phyloP scores from a whole-genome alignment of 768 basidiomycete species.

The Tylopilus balloui region DNA sequence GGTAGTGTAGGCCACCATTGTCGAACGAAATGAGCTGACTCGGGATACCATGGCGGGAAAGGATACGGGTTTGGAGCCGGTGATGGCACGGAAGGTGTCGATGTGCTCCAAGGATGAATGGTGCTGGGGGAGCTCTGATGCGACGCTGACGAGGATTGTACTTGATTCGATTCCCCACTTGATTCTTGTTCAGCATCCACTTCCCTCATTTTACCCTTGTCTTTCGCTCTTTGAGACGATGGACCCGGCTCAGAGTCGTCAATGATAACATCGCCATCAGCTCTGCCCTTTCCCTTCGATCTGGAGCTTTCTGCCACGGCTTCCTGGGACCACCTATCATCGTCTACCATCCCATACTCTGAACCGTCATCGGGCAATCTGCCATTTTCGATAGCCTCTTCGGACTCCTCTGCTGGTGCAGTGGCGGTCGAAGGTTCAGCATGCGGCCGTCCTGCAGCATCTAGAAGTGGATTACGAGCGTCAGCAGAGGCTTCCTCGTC shows the following conservation, averaged over 20 bases:
- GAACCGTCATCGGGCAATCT: constrained; percentile 1
- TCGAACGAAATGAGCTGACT: constrained; percentile 71
- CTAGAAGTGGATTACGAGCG: neutral
- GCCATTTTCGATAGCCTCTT: neutral
- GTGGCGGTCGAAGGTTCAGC: neutral
- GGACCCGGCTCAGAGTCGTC: constrained; percentile 11
- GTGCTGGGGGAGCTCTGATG: constrained; percentile 8
- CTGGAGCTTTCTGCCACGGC: constrained; percentile 16
- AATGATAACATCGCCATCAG: constrained; percentile 10
- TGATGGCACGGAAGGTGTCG: neutral
- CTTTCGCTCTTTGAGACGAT: constrained; percentile 8
- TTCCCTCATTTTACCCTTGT: constrained; percentile 24
- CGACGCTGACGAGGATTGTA: constrained; percentile 7
- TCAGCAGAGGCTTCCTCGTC: neutral
- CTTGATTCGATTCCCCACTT: constrained; percentile 7
- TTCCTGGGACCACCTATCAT: constrained; percentile 21
- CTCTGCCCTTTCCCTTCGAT: constrained; percentile 27
- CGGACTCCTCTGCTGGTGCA: neutral
- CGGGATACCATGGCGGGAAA: constrained; percentile 65
- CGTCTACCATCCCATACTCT: constrained; percentile 17
- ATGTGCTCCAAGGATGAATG: constrained; percentile 5
- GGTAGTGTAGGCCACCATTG: constrained; percentile 77
- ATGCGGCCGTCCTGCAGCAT: neutral
- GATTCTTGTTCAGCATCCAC: constrained; percentile 9
- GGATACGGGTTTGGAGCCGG: constrained; percentile 55